Percentiles rank a stretch among this genome's conserved stretches.
Evolutionary conservation across 2,329 filamentous ascomycete genomes (phyloP).

Genomic region (Microdochium bolleyi): DNA sequence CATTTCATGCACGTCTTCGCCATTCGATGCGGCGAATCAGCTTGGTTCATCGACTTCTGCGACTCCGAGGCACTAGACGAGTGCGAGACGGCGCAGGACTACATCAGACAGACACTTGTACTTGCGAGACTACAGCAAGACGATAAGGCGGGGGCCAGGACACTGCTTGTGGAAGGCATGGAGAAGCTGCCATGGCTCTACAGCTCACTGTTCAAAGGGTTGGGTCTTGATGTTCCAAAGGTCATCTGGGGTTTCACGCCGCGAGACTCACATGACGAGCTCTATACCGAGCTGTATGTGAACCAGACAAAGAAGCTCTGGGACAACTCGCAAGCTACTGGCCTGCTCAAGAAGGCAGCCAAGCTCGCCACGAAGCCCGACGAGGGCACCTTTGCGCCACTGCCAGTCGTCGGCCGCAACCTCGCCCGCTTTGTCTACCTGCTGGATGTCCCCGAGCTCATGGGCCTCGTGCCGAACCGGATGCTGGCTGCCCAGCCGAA

Average conservation of each 20-base stretch:
- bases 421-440: conserved; percentile 73
- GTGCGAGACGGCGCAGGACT: conserved; percentile 33
- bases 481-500: conserved; percentile 59
- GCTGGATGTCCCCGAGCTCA: conserved; percentile 64
- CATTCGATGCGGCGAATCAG: conserved; percentile 68
- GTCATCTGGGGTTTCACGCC: conserved; percentile 76
- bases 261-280: conserved; percentile 53
- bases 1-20: conserved; percentile 79
- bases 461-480: conserved; percentile 58
- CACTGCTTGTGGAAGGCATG: conserved; percentile 60
- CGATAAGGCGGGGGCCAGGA: conserved; percentile 56
- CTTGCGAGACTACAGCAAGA: conserved; percentile 69
- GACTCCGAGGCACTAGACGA: conserved; percentile 35
- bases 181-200: conserved; percentile 77
- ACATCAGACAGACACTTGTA: conserved; percentile 69
- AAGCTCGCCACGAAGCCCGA: conserved; percentile 42
- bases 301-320: conserved; percentile 73
- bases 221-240: conserved; percentile 71
- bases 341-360: conserved; percentile 62
- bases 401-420: conserved; percentile 31
- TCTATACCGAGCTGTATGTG: conserved; percentile 71
- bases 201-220: conserved; percentile 67
- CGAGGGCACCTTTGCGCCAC: conserved; percentile 24
- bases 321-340: conserved; percentile 67
- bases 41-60: conserved; percentile 67